Evolutionary conservation across 768 basidiomycete species (phyloP), one percentile per base, ranked within the genome.

Genomic region (Psilocybe cubensis): DNA sequence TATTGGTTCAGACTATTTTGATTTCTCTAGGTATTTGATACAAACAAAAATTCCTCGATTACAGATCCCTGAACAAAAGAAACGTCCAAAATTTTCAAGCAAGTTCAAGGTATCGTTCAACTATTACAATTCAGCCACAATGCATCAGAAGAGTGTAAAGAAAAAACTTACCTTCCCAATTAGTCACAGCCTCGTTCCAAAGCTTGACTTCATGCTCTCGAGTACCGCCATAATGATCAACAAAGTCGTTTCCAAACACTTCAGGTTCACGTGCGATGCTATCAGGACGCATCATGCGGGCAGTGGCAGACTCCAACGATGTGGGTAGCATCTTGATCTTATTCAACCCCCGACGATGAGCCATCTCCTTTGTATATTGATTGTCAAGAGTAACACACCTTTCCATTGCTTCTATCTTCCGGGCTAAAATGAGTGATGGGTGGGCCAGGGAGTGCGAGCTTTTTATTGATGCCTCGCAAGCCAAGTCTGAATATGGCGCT

Each of bases 161-260:
- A 63, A 7, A 21, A 38, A 51, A 58, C 85, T 64, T 65, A 93
- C 94, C 84, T 83, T 96, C 96, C 95, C 93, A 98, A 69, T 84
- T 89, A 10, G 96, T 97, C 35, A 96, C 94, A 2, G 94, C 92
- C 64, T 87, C 83, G 63, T 94, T 90, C 89, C 92, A 96, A 23
- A 91, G 65, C 52, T 79, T 85, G 55, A 96, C 86, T 69, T 96
- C 95, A 69, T 98, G 91, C 70, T 93, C 84, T 65, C 96, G 84
- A n/a, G 97, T 98, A 7, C 94, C 96, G 2, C 91, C 94, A 66
- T 84, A 96, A 69, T 99, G 97, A 14, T 98, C 92, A 1, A 98
- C 92, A 66, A 98, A 97, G 21, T 85, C 87, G 66, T 94, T 77
- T 0, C 96, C 96, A 54, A 98, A 86, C 40, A 93, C 78, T 9